Base-by-base conservation (phyloP, 179 eudicot genomes). In the Actinidia chinensis region DNA sequence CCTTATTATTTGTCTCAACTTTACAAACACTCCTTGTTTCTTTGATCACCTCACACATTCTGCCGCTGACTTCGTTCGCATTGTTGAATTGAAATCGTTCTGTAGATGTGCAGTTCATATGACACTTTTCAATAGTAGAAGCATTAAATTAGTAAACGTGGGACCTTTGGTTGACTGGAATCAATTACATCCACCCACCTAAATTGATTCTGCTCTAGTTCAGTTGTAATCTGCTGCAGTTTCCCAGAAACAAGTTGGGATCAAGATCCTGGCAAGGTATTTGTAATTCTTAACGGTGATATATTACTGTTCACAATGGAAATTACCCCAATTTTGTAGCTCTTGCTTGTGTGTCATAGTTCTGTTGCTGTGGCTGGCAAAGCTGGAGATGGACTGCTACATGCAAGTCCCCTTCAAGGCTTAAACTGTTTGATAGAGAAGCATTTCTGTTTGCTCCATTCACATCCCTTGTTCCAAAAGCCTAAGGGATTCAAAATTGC, bases 331-430 rank as follows among this genome's bases (percentile, higher is more conserved):
- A 67, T 8, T 75, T 82, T 25, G 85, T 82, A 52, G 83, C 81
- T 51, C 77, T 82, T 65, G 86, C 75, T 83, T 82, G 74, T 65
- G 84, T 23, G 75, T 72, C 88, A 74, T 73, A 78, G 74, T 79
- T 82, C 68, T 86, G 80, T 81, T 84, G 91, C 69, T 86, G 88
- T 77, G 97, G 93, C 87, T 84, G 95, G 85, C 89, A 79, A 60
- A 88, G 87, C 80, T 87, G 90, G 78, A 91, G 91, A 74, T 86
- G 79, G 46, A 83, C 79, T 23, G 85, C 79, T 79, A 75, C 89
- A 74, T 77, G 60, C 73, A 84, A 80, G 81, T 85, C 87, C 66
- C 87, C 88, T 74, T 73, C 79, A 18, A 81, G 83, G 77, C 82
- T 81, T 82, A 79, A 80, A 47, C 78, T 82, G 79, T 82, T 79